These are phyloP conservation scores for Cercophora newfieldiana DNA, from an alignment of 495 filamentous ascomycete genomes.

Conservation along the genomic window DNA sequence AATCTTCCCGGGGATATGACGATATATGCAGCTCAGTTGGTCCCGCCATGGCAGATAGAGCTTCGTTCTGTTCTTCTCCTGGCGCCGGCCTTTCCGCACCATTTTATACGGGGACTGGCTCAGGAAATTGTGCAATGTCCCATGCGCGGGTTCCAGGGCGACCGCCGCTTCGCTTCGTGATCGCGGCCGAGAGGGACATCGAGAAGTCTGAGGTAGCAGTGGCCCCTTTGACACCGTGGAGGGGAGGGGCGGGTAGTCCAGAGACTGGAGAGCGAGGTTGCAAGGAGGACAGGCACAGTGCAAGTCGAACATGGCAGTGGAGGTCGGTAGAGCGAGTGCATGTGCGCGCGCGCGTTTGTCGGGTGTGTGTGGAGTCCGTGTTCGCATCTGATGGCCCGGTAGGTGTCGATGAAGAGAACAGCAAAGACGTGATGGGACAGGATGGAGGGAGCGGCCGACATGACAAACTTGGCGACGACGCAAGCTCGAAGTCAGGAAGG, in stretches of 20 bases:
- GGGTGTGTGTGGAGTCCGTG: background rate
- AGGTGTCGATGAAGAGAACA: background rate
- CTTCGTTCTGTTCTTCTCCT: background rate
- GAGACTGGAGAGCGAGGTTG: conserved; percentile 11
- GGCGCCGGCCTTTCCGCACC: background rate
- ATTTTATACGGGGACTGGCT: background rate
- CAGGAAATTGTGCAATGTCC: conserved; percentile 8
- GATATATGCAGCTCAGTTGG: conserved; percentile 17
- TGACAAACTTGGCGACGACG: background rate
- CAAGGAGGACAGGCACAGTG: background rate
- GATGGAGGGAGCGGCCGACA: background rate
- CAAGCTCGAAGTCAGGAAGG: background rate
- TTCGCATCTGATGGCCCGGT: background rate
- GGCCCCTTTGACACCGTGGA: background rate
- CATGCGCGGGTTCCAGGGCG: background rate
- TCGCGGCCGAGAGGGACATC: conserved; percentile 7
- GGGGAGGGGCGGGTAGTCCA: conserved; percentile 23
- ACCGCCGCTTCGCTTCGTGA: conserved; percentile 8
- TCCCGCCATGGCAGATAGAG: conserved; percentile 2
- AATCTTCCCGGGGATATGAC: conserved; percentile 12
- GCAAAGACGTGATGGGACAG: background rate
- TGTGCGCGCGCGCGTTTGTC: background rate
- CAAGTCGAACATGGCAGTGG: background rate
- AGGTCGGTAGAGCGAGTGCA: background rate
- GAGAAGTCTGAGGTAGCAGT: background rate